Evolutionary conservation across 805 yeast genomes (phyloP), one percentile per base, ranked within the genome.

Genomic region (Candida maris): DNA sequence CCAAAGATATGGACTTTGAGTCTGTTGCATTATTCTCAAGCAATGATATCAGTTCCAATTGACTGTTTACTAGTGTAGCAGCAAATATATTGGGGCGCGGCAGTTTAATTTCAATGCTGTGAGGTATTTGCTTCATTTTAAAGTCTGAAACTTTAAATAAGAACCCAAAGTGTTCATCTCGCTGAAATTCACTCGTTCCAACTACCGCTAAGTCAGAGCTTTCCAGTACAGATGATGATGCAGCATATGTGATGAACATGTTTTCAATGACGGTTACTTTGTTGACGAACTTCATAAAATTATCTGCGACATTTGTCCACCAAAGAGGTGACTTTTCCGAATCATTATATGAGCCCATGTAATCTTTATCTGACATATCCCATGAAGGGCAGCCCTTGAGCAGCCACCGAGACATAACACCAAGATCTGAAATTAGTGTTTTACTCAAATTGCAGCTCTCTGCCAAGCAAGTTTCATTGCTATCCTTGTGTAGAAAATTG

Each of bases 141-240:
- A 44, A 19, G 3, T 38, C 33, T 3, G 35, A 34, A 9, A 47
- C 38, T 13, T 36, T 44, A 48, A 70, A 77, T 0, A 63, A 52
- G 48, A 75, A 74, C n/a, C 62, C 65, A 50, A 70, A 79, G 46
- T 57, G 56, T 6, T 46, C 48, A 39, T 78, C 83, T 3, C 39
- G 46, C 3, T 34, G 12, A 3, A 38, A 34, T 3, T 20, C 31
- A 13, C 14, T 24, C 2, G 33, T 8, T 2, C 9, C 16, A 10
- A 23, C 19, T 5, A 27, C 18, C 3, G 36, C 10, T 5, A 17
- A 24, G 7, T 25, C 19, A 14, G 27, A 18, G 6, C 14, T 15
- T n/a, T 32, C 35, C n/a, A 49, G 38, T 19, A 19, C 19, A 3
- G 24, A 17, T 10, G 34, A 20, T 6, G 56, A 45, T 3, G 73